Conservation (phyloP, 768 basidiomycete species). For the Tephrocybe sp. region DNA sequence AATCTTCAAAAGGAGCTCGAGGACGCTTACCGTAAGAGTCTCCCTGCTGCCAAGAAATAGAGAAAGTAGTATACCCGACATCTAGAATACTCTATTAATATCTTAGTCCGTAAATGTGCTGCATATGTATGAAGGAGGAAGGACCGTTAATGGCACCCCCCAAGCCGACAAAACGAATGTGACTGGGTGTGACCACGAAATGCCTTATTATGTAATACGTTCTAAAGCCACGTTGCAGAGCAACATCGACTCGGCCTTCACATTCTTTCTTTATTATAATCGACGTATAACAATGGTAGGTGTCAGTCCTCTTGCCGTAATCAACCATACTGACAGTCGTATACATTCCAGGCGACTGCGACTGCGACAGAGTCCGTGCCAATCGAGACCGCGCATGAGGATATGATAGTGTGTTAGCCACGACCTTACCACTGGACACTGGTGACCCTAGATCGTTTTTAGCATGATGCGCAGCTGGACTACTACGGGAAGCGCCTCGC, state of each 20-base stretch:
- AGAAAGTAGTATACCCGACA: conserved; percentile 14
- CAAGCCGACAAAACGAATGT: too few species aligned
- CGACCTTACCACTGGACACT: neutral
- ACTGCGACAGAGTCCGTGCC: conserved; percentile 68
- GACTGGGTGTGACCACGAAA: too few species aligned
- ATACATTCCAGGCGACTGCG: conserved; percentile 39
- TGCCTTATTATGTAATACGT: too few species aligned
- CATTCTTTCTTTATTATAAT: conserved; percentile 7
- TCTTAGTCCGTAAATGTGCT: neutral
- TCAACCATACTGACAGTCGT: neutral
- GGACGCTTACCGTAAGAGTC: conserved; percentile 80
- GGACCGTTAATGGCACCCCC: too few species aligned
- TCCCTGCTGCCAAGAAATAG: conserved; percentile 70
- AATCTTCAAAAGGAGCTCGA: conserved; percentile 86
- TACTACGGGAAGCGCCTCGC: conserved; percentile 97
- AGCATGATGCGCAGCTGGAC: conserved; percentile 98
- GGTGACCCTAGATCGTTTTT: neutral
- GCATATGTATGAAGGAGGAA: too few species aligned
- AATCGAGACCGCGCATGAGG: conserved; percentile 95
- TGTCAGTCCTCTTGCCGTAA: neutral
- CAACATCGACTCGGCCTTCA: neutral
- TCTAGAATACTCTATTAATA: conserved; percentile 8
- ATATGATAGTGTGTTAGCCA: conserved; percentile 83
- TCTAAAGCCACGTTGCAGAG: too few species aligned
- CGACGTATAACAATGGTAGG: conserved; percentile 12